Evolutionary conservation across 225 moss, liverwort and hornwort genomes (phyloP).

Genomic region (Thuidium tamariscinum): DNA sequence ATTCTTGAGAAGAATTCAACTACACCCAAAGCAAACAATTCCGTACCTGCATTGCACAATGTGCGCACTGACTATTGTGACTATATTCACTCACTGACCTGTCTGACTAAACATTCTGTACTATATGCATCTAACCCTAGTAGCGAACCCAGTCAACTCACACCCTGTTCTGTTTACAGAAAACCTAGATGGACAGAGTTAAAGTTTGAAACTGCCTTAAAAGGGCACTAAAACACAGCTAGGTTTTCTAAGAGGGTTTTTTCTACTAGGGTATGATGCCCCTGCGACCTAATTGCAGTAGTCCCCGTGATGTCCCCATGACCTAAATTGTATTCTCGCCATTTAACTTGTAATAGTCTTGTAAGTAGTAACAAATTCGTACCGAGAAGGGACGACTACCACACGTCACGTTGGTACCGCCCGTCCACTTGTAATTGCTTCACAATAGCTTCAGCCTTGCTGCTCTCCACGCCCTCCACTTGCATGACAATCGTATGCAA

Average conservation of each 20-base stretch:
- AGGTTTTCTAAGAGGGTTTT: neutral
- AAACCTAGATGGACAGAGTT: neutral
- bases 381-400: constrained; percentile 36
- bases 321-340: neutral
- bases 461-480: constrained; percentile 60
- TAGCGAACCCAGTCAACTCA: neutral
- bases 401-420: constrained; percentile 83
- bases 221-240: neutral
- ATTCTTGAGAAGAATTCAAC: neutral
- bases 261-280: neutral
- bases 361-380: neutral
- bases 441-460: constrained; percentile 69
- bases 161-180: neutral
- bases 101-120: neutral
- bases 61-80: constrained; percentile 24
- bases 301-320: neutral
- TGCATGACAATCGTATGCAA: constrained; percentile 69
- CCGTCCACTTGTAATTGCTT: constrained; percentile 91
- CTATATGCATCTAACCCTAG: neutral
- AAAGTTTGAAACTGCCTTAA: neutral
- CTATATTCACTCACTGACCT: neutral
- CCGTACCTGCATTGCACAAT: constrained; percentile 43
- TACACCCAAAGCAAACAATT: neutral
- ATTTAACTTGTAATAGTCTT: neutral
- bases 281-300: neutral